These are phyloP conservation scores for Rhizoctonia solani DNA, from an alignment of 1,284 basidiomycete genomes.

Conservation along the genomic window DNA sequence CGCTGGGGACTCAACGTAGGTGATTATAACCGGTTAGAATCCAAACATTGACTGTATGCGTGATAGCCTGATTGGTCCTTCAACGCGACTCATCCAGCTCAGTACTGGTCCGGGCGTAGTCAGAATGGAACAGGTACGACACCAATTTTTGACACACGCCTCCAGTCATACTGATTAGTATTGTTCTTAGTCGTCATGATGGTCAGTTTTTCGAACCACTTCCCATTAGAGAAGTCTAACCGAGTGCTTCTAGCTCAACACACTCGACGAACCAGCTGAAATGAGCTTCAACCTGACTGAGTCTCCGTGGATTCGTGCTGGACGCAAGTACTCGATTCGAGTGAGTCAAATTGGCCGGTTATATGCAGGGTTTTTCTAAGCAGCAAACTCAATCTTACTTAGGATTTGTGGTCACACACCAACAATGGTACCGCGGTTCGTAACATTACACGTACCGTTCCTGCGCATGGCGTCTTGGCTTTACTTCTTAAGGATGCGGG, in stretches of 20 bases:
- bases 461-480: constrained; percentile 70
- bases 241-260: constrained; percentile 51
- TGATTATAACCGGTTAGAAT: constrained; percentile 32
- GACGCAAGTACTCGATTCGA: constrained; percentile 62
- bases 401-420: constrained; percentile 72
- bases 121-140: constrained; percentile 51
- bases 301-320: constrained; percentile 70
- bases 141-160: not conserved
- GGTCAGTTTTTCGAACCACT: constrained; percentile 44
- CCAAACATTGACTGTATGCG: constrained; percentile 3
- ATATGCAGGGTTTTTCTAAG: not conserved
- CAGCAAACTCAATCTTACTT: constrained; percentile 12
- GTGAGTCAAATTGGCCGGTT: constrained; percentile 46
- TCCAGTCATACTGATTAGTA: not conserved
- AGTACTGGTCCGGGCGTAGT: constrained; percentile 58
- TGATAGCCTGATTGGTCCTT: constrained; percentile 55
- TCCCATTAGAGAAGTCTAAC: constrained; percentile 7
- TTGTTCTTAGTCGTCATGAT: constrained; percentile 53
- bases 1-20: constrained; percentile 64
- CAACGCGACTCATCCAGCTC: constrained; percentile 54
- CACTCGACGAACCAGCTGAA: constrained; percentile 56
- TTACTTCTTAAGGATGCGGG: constrained; percentile 66
- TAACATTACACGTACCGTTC: constrained; percentile 63
- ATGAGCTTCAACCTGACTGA: constrained; percentile 68
- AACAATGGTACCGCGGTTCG: constrained; percentile 67